Evolutionary conservation across 805 yeast species (phyloP), one percentile per base, ranked within the genome.

Genomic region (Lachancea sp.): DNA sequence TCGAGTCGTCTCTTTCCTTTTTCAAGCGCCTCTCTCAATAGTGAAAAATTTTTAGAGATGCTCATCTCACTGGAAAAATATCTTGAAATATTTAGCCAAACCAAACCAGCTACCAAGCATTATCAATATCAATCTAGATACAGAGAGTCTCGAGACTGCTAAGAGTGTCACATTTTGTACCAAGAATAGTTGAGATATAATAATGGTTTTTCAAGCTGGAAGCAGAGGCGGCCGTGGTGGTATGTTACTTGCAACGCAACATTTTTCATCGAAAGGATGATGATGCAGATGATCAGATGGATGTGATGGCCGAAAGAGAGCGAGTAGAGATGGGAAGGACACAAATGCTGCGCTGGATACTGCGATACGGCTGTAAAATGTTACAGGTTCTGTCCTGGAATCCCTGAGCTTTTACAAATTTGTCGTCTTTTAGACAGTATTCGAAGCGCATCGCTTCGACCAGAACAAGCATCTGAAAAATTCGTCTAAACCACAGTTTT

Each of bases 161-260:
- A 23, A 16, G 20, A 28, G 30, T 28, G 16, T 16, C 24, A 11
- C 7, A 8, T 26, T 26, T 26, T 12, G 6, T 6, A 26, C 15
- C 15, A 33, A 24, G n/a, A 17, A 13, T 24, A 22, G 29, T n/a
- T 26, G 29, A 26, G 23, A 29, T 28, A 60, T 43, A 71, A 85
- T 86, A 28, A 28, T 28, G 95, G 86, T 90, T 63, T 81, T 80
- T 63, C 78, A 80, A 68, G 78, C 84, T 60, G 78, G 78, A 52
- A 66, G 72, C 48, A 72, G 84, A 68, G 82, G 85, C 54, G 71
- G 77, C 47, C 55, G 76, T 39, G 75, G 80, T 45, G 70, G 78
- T 41, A 68, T 71, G 36, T 56, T 66, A 45, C 69, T 78, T 34
- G 72, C 69, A 45, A 58, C 61, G 40, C 9, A 28, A 13, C 16